A percentile compares a stretch with the other conserved stretches of the same genome.
Evolutionary conservation across 1,284 basidiomycete genomes (phyloP).

Genomic region (Ceratobasidium sp.): DNA sequence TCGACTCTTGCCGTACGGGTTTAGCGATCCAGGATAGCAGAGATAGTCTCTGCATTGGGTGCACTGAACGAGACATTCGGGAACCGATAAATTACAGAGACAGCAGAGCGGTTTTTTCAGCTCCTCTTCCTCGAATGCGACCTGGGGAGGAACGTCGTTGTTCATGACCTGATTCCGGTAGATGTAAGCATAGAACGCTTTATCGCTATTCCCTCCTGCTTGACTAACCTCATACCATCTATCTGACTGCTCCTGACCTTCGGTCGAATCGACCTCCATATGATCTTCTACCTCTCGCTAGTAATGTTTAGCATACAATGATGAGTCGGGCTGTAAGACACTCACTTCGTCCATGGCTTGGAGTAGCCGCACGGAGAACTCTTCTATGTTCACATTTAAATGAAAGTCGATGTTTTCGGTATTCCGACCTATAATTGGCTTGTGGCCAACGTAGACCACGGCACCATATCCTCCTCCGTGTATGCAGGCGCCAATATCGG

Average conservation of each 20-base stretch:
- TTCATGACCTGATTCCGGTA: neutral
- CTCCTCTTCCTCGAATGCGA: neutral
- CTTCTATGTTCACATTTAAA: neutral
- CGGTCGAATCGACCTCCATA: too few species aligned
- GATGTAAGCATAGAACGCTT: neutral
- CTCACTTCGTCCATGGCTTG: neutral
- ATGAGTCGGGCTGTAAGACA: too few species aligned
- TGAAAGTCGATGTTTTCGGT: slow-evolving; percentile 3
- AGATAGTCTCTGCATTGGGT: neutral
- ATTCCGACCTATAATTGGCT: neutral
- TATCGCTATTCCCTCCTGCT: too few species aligned
- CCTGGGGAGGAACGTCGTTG: neutral
- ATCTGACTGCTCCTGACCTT: too few species aligned
- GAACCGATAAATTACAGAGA: neutral
- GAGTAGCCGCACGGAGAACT: neutral
- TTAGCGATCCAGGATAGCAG: slow-evolving; percentile 2
- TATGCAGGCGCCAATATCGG: neutral
- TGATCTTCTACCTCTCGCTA: too few species aligned
- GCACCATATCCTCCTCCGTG: neutral
- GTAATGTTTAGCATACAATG: too few species aligned
- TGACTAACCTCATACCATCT: too few species aligned
- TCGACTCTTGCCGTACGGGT: neutral
- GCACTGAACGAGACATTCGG: neutral
- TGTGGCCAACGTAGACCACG: slow-evolving; percentile 6
- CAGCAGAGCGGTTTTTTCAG: neutral